These are phyloP conservation scores for Trapa bicornis DNA, from an alignment of 345 rosid genomes.

Conservation along the genomic window DNA sequence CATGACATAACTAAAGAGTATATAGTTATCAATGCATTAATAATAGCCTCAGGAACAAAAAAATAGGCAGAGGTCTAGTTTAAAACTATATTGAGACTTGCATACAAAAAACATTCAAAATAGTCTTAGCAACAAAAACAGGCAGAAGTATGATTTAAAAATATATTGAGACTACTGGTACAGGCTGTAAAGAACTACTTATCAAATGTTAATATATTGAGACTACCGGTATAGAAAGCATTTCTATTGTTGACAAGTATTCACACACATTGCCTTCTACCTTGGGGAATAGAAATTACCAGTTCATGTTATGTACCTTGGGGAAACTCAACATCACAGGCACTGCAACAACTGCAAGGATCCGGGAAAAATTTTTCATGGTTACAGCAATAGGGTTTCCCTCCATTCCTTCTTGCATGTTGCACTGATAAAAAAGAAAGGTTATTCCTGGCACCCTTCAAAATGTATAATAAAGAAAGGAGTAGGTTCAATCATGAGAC, in stretches of 20 bases:
- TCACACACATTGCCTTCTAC: background rate
- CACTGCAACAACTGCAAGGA: constrained; percentile 32
- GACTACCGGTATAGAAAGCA: background rate
- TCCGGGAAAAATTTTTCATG: constrained; percentile 49
- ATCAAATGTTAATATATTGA: too few relatives aligned
- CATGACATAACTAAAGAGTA: background rate
- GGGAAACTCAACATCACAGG: constrained; percentile 47
- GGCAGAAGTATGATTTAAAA: background rate
- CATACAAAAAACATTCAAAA: background rate
- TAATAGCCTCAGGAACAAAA: background rate
- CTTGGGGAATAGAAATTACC: background rate
- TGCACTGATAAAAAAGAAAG: constrained; percentile 18
- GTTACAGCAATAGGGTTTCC: constrained; percentile 47
- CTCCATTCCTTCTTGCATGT: constrained; percentile 52
- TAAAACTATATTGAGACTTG: background rate
- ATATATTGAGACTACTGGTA: background rate
- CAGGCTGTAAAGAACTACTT: too few relatives aligned
- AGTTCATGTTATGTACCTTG: constrained; percentile 12
- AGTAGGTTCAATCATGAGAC: background rate
- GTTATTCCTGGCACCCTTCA: background rate
- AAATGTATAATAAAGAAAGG: background rate
- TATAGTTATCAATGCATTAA: background rate
- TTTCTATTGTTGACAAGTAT: background rate
- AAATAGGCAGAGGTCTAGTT: background rate
- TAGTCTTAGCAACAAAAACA: background rate